phyloP scores from a whole-genome alignment of 1,284 basidiomycete genomes.

The Fomitopsis schrenkii region DNA sequence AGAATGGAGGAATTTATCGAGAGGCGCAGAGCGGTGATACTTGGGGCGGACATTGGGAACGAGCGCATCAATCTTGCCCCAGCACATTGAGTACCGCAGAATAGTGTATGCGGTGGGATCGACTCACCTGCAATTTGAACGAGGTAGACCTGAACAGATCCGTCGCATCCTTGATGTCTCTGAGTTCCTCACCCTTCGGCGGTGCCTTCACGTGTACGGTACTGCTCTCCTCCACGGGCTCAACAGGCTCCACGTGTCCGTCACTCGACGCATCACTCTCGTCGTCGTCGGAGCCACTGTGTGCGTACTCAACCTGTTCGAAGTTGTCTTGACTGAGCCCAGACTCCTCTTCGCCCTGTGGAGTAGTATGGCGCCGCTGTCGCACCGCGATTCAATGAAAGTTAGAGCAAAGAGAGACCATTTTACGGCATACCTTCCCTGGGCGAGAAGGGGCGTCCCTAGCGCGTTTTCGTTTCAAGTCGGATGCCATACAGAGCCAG shows the following conservation, averaged over 20 bases:
- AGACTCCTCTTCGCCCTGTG: background rate
- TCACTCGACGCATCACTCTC: background rate
- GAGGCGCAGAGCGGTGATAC: slow-evolving; percentile 43
- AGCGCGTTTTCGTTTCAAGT: background rate
- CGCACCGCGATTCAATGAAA: background rate
- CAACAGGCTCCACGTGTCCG: background rate
- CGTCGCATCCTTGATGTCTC: slow-evolving; percentile 70
- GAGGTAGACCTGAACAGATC: slow-evolving; percentile 81
- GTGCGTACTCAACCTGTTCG: too few species aligned
- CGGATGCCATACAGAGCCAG: background rate
- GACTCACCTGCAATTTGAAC: slow-evolving; percentile 77
- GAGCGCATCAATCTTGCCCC: slow-evolving; percentile 68
- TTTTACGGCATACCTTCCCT: background rate
- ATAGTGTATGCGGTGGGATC: background rate
- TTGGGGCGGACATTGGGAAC: slow-evolving; percentile 78
- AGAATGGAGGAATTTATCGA: slow-evolving; percentile 62
- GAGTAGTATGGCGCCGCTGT: background rate
- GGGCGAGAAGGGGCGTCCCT: background rate
- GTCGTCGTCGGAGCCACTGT: background rate
- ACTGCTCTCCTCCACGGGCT: background rate
- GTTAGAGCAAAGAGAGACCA: background rate
- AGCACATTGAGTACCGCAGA: background rate
- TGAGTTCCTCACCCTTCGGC: slow-evolving; percentile 71
- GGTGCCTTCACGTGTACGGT: slow-evolving; percentile 21
- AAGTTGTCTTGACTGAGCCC: background rate